Evolutionary conservation across 73 alveolate genomes (phyloP).

Genomic region (Paramecium sexaurelia): DNA sequence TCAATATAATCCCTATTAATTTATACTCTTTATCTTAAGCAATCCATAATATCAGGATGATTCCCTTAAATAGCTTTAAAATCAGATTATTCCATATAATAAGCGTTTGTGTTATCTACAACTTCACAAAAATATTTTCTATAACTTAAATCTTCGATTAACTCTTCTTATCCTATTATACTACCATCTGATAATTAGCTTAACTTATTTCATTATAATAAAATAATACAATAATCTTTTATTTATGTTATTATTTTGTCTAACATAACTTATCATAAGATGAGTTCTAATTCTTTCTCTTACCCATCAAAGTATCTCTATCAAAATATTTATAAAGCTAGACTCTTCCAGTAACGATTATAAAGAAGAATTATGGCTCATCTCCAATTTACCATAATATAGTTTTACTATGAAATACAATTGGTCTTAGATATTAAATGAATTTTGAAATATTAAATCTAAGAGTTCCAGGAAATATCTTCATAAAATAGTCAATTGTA

Average conservation of each 20-base stretch:
- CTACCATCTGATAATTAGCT: slow-evolving; percentile 27
- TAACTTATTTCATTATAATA: background rate
- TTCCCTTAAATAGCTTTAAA: background rate
- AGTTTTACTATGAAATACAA: background rate
- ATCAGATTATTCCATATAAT: slow-evolving; percentile 16
- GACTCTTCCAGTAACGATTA: slow-evolving; percentile 31
- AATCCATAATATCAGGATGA: slow-evolving; percentile 37
- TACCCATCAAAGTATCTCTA: background rate
- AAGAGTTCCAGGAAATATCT: slow-evolving; percentile 32
- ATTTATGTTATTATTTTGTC: background rate
- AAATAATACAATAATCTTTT: background rate
- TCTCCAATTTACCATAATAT: slow-evolving; percentile 42
- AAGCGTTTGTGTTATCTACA: slow-evolving; percentile 24
- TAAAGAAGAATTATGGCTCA: slow-evolving; percentile 31
- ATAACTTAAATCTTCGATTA: background rate
- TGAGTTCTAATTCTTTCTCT: background rate
- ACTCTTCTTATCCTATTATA: slow-evolving; percentile 32
- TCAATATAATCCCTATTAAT: background rate
- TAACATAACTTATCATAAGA: background rate
- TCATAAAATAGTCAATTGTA: slow-evolving; percentile 35
- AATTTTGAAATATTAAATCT: slow-evolving; percentile 22
- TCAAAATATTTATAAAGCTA: slow-evolving; percentile 5
- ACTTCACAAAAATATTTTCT: slow-evolving; percentile 13
- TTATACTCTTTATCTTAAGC: background rate
- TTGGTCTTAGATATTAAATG: background rate